Evolutionary conservation across 768 basidiomycete genomes (phyloP).

Genomic region (Pleurotus ostreatus): DNA sequence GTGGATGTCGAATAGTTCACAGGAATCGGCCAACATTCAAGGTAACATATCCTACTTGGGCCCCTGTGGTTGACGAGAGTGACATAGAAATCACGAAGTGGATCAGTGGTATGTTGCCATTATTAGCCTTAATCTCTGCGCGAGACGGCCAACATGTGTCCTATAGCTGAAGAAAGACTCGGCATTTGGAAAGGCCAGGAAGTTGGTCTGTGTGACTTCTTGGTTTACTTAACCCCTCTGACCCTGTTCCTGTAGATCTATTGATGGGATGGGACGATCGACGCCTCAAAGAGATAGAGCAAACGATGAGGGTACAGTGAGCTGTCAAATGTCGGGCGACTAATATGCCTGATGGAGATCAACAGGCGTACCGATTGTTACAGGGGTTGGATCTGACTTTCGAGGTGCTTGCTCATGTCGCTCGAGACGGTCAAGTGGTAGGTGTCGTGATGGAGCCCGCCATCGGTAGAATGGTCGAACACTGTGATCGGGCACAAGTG

Average conservation of each 20-base stretch:
- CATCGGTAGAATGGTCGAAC: slow-evolving; percentile 12
- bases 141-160: background rate
- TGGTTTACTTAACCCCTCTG: background rate
- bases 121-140: background rate
- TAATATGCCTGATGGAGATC: slow-evolving; percentile 1
- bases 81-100: slow-evolving; percentile 34
- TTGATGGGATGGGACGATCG: slow-evolving; percentile 26
- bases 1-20: slow-evolving; percentile 28
- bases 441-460: slow-evolving; percentile 16
- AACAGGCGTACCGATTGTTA: slow-evolving; percentile 17
- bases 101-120: slow-evolving; percentile 8
- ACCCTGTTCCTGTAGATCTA: slow-evolving; percentile 21
- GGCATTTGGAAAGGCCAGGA: slow-evolving; percentile 35
- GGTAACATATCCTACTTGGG: slow-evolving; percentile 31
- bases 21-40: slow-evolving; percentile 17
- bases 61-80: slow-evolving; percentile 28
- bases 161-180: slow-evolving; percentile 19
- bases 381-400: slow-evolving; percentile 12
- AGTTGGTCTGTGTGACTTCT: slow-evolving; percentile 23
- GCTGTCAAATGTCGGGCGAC: slow-evolving; percentile 25
- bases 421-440: slow-evolving; percentile 15
- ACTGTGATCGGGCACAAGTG: slow-evolving; percentile 12
- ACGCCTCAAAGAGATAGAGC: slow-evolving; percentile 20
- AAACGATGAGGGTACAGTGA: slow-evolving; percentile 26
- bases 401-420: slow-evolving; percentile 15